phyloP scores from a whole-genome alignment of 2,329 filamentous ascomycete species.

The Fusarium nygamai region DNA sequence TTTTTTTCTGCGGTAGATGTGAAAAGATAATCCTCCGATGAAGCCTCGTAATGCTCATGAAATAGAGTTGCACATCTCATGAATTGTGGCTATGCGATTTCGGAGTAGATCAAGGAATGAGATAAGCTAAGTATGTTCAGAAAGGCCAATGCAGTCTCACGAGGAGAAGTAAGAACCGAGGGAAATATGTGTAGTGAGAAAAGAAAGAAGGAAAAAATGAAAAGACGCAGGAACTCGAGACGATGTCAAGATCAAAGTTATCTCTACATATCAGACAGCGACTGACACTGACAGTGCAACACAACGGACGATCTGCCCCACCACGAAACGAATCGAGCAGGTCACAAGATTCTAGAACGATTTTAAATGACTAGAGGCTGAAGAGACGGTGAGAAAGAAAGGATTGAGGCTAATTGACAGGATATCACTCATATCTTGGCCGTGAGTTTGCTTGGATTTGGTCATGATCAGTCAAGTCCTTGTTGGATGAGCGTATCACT shows the following conservation, averaged over 20 bases:
- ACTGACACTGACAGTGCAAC: conserved; percentile 26
- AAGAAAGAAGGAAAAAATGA: background rate
- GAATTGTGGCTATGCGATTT: conserved; percentile 25
- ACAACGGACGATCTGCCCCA: conserved; percentile 33
- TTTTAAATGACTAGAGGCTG: background rate
- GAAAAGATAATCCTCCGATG: background rate
- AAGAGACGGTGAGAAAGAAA: conserved; percentile 29
- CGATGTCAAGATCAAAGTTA: conserved; percentile 5
- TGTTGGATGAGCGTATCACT: background rate
- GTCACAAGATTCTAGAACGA: conserved; percentile 35
- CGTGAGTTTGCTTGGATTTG: background rate
- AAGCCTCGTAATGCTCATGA: conserved; percentile 25
- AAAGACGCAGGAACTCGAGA: background rate
- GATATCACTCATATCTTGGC: background rate
- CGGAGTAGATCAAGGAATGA: conserved; percentile 8
- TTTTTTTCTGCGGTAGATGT: background rate
- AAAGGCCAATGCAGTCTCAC: background rate
- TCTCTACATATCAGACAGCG: conserved; percentile 26
- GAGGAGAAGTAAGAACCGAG: background rate
- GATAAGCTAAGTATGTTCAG: conserved; percentile 9
- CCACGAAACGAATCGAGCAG: conserved; percentile 33
- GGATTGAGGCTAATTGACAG: background rate
- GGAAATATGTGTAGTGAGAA: background rate
- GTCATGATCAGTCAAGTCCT: background rate
- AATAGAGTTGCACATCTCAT: conserved; percentile 28